Base-by-base conservation (phyloP, 2,329 filamentous ascomycete species). In the Bipolaris oryzae region DNA sequence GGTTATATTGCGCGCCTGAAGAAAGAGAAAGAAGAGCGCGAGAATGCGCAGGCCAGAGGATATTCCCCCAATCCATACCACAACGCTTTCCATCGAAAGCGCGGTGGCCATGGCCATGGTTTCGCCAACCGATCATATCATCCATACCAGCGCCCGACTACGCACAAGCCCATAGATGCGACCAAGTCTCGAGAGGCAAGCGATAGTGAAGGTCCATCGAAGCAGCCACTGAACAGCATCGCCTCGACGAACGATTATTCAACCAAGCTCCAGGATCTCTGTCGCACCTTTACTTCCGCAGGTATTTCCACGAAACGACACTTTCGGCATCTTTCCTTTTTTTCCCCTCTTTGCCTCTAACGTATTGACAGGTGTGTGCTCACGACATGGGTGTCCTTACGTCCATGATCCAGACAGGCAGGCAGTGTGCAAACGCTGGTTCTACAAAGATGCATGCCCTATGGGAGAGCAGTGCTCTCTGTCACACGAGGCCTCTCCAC, bases 391-490 rank as follows among this genome's bases (percentile, higher is more conserved):
- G 45, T 99, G 95, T 77, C 88, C 85, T 53, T 95, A 89, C 73
- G 80, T 87, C 47, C 95, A 99, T 81, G 91, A 99, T 72, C 85
- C 90, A 39, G 82, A 86, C 73, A 96, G 91, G 79, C 91, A 96
- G 70, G 91, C 94, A 53, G 87, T 95, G 54, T 99, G 95, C 86
- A 95, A 91, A 77, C 88, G 91, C 51, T 92, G 90, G 74, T 82
- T 98, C 51, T 87, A 88, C 71, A 92, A 89, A 73, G 89, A 90
- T 72, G 82, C 84, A 69, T 99, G 95, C 80, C 80, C 82, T 67
- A 85, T 86, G 75, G 92, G 92, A 77, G 85, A 89, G 71, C 84
- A 84, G 70, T 99, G 95, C 83, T 91, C 96, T 78, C 84, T 98
- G 58, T 96, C 93, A 62, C 95, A 98, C 83, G 88, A 95, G 45